Evolutionary conservation across 768 basidiomycete genomes (phyloP).

Genomic region (Lactarius quietus): DNA sequence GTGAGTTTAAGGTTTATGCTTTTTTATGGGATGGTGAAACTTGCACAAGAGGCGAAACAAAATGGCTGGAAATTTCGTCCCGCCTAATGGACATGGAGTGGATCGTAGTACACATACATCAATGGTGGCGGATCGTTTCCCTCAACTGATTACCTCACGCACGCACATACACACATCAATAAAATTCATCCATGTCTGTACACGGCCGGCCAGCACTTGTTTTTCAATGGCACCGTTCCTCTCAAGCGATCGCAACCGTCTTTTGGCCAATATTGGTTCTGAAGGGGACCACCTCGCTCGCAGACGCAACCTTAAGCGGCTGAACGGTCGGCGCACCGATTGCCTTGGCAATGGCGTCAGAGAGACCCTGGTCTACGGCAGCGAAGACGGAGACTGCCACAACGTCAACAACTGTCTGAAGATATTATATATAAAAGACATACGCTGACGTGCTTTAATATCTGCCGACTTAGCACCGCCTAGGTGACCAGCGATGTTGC

Average conservation of each 20-base stretch:
- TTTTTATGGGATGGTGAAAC: too few relatives aligned
- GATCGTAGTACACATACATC: not conserved
- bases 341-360: constrained; percentile 74
- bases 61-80: too few relatives aligned
- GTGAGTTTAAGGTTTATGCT: too few relatives aligned
- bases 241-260: constrained; percentile 1
- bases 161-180: not conserved
- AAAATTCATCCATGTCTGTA: not conserved
- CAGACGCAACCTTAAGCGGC: constrained; percentile 61
- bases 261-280: constrained; percentile 27
- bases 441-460: constrained; percentile 65
- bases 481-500: constrained; percentile 65
- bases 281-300: constrained; percentile 53
- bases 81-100: too few relatives aligned
- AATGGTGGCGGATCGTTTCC: not conserved
- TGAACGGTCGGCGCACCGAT: constrained; percentile 55
- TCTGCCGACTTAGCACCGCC: constrained; percentile 54
- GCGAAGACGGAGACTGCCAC: constrained; percentile 34
- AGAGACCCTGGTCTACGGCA: constrained; percentile 68
- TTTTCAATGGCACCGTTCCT: not conserved
- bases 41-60: too few relatives aligned
- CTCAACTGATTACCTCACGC: not conserved
- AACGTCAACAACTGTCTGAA: constrained; percentile 51
- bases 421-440: constrained; percentile 32
- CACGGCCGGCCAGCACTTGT: not conserved